Evolutionary conservation across 768 basidiomycete genomes (phyloP), one percentile per base, ranked within the genome.

Genomic region (Leccinellum albellum): DNA sequence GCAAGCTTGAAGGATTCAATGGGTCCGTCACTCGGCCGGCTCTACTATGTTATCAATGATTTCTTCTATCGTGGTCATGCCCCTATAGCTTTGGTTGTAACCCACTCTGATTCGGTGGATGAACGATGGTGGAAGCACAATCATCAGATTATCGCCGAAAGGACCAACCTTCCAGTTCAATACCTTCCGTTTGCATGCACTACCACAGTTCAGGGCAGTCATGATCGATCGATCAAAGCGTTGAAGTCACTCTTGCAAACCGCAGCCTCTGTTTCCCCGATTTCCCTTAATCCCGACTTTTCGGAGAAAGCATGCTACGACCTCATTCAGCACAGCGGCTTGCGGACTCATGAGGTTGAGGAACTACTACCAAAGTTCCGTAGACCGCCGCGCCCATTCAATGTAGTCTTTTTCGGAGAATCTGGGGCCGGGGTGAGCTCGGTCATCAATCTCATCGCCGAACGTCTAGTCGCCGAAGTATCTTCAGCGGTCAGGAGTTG

Each of bases 321-420:
- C 2, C n/a, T 59, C 23, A 24, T 20, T n/a, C 15, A 21, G 10
- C 40, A 44, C 15, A 49, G 20, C 10, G 28, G 29, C 2, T n/a
- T 49, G 47, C 12, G 5, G n/a, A 2, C 6, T 2, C 20, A 3
- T 4, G 54, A 59, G 13, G 55, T 50, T 4, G 2, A 8, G 3
- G 20, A 21, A 7, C 40, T 58, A 4, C 14, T 48, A 14, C 17
- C 26, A 14, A 42, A 42, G 33, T 55, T 58, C 14, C 15, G 14
- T n/a, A 49, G 14, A n/a, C 40, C 40, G 9, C 26, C 20, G 14
- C 54, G 48, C 33, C 29, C 8, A 2, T 8, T 35, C 31, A 74
- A 75, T 42, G 53, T 75, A n/a, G 59, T 77, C 20, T 26, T 76
- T 14, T 76, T 77, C 40, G 75, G 75, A 1, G 70, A 76, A 48